These are phyloP conservation scores for Corchorus capsularis DNA, from an alignment of 345 rosid genomes.

Conservation along the genomic window DNA sequence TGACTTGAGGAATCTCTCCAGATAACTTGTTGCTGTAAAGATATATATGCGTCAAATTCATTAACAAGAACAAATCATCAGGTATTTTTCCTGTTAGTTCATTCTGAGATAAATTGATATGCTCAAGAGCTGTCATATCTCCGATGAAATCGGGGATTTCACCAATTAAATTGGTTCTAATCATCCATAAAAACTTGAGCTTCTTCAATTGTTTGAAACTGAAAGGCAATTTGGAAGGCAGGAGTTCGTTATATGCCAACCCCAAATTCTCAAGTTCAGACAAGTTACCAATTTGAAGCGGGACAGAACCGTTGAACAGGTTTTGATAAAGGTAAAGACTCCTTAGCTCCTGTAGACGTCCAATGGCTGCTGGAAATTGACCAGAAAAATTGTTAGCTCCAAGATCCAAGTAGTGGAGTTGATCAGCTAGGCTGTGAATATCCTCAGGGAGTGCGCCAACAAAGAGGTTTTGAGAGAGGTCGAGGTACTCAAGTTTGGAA, in stretches of 20 bases:
- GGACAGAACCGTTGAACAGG: conserved; percentile 42
- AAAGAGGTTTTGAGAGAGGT: conserved; percentile 53
- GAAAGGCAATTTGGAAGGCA: conserved; percentile 34
- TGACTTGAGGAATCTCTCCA: conserved; percentile 48
- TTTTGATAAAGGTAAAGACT: conserved; percentile 31
- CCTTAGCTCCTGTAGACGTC: conserved; percentile 34
- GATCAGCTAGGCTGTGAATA: conserved; percentile 39
- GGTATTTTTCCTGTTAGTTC: conserved; percentile 48
- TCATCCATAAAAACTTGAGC: conserved; percentile 29
- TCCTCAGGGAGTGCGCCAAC: conserved; percentile 52
- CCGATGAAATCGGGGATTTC: conserved; percentile 46
- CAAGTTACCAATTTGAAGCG: conserved; percentile 38
- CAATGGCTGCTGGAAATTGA: conserved; percentile 41
- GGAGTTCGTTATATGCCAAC: conserved; percentile 19
- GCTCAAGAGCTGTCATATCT: conserved; percentile 46
- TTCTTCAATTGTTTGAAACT: conserved; percentile 22
- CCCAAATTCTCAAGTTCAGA: conserved; percentile 32
- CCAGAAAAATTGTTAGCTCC: conserved; percentile 45
- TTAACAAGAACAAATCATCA: conserved; percentile 36
- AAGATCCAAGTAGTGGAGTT: conserved; percentile 38
- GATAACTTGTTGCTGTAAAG: conserved; percentile 36
- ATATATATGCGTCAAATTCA: conserved; percentile 40
- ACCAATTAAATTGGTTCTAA: conserved; percentile 46
- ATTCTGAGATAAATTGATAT: conserved; percentile 31
- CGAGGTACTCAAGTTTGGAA: conserved; percentile 45